These are phyloP conservation scores for Drechslerella dactyloides DNA, from an alignment of 2,329 filamentous ascomycete species.

Conservation along the genomic window DNA sequence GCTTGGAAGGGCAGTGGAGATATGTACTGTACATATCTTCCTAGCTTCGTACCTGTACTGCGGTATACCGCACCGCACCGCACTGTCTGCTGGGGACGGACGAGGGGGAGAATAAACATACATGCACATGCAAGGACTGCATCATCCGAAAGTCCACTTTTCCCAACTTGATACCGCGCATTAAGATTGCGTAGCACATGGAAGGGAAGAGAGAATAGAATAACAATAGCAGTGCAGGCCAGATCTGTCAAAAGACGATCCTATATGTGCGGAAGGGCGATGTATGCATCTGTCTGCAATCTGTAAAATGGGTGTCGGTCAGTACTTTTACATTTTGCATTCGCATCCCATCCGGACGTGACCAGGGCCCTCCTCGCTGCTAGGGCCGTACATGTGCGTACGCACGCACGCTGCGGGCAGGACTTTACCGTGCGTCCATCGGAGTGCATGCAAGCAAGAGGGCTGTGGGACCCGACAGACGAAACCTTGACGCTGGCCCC, in stretches of 20 bases:
- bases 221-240: no score
- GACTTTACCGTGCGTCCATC: neutral
- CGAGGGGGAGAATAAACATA: neutral
- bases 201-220: slow-evolving; percentile 4
- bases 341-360: no score
- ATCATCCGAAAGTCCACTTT: no score
- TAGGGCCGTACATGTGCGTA: no score
- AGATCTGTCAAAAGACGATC: slow-evolving; percentile 39
- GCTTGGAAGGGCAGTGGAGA: no score
- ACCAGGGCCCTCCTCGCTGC: no score
- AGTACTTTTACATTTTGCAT: no score
- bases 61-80: neutral
- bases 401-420: no score
- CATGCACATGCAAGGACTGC: no score
- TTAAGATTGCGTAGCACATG: slow-evolving; percentile 50
- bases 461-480: slow-evolving; percentile 22
- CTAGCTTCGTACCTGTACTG: neutral
- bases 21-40: slow-evolving; percentile 5
- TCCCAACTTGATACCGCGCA: slow-evolving; percentile 29
- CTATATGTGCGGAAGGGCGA: no score
- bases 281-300: no score
- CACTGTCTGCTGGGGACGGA: neutral
- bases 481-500: slow-evolving; percentile 36
- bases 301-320: no score
- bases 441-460: neutral